Percentiles rank a stretch among this genome's conserved stretches.
These are phyloP conservation scores for Tetratostichococcus sp. DNA, from an alignment of 139 green algal species.

Conservation along the genomic window DNA sequence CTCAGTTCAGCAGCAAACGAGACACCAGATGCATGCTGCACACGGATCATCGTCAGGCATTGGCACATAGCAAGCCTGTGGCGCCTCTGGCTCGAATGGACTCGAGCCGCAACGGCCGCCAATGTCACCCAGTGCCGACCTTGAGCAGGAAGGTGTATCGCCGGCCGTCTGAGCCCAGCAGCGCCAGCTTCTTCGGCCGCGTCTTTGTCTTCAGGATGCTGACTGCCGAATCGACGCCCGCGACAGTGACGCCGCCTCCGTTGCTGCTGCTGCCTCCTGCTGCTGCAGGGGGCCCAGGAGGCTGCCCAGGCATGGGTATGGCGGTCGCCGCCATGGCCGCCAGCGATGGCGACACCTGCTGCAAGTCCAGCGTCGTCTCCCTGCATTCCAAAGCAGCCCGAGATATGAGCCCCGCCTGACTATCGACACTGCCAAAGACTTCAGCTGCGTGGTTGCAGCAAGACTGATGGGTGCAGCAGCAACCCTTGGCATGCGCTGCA, in stretches of 20 bases:
- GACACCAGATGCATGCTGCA: too few relatives aligned
- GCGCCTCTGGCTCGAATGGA: too few relatives aligned
- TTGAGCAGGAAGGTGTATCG: constrained; percentile 80
- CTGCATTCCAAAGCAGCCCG: background rate
- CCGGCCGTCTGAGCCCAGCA: constrained; percentile 71
- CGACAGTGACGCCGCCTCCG: constrained; percentile 36
- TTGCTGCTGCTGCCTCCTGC: background rate
- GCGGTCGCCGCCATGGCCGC: constrained; percentile 19
- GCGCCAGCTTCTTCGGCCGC: constrained; percentile 71
- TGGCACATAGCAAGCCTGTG: too few relatives aligned
- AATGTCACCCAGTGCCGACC: too few relatives aligned
- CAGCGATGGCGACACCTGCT: constrained; percentile 42
- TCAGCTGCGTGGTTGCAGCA: too few relatives aligned
- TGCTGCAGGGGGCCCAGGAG: background rate
- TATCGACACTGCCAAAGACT: too few relatives aligned
- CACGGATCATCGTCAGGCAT: too few relatives aligned
- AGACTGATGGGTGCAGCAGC: too few relatives aligned
- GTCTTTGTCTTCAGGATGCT: constrained; percentile 81
- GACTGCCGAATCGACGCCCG: constrained; percentile 32
- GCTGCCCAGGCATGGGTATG: constrained; percentile 48
- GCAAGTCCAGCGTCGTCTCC: constrained; percentile 12
- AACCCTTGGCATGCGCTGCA: too few relatives aligned
- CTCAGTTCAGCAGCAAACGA: too few relatives aligned
- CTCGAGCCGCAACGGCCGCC: too few relatives aligned
- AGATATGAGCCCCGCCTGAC: too few relatives aligned